Conservation (phyloP, 805 yeast genomes). For the Yamadazyma phyllophila region DNA sequence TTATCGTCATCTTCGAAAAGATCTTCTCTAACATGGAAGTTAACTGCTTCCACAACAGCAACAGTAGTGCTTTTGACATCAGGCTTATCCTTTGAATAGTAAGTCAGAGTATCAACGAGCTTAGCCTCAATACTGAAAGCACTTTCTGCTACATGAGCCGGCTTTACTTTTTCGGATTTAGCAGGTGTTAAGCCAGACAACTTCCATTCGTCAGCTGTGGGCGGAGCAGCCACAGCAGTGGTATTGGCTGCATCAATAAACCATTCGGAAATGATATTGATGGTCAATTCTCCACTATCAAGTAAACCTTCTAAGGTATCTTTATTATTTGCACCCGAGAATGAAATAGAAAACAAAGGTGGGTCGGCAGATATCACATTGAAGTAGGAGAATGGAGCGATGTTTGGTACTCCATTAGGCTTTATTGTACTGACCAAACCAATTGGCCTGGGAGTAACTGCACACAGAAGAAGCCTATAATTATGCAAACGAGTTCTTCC, state of each 20-base stretch:
- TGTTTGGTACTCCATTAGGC: constrained; percentile 42
- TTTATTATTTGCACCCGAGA: constrained; percentile 43
- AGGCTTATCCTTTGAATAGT: constrained; percentile 41
- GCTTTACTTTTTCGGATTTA: constrained; percentile 44
- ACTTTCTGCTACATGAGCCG: constrained; percentile 60
- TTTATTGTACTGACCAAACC: constrained; percentile 53
- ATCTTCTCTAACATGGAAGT: constrained; percentile 59
- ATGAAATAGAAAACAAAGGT: constrained; percentile 53
- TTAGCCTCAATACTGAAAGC: constrained; percentile 60
- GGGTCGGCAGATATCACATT: constrained; percentile 50
- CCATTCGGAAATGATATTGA: constrained; percentile 62
- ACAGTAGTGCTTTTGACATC: constrained; percentile 34
- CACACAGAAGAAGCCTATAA: constrained; percentile 52
- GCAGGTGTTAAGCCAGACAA: constrained; percentile 51
- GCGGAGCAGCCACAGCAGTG: constrained; percentile 46
- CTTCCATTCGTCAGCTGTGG: constrained; percentile 54
- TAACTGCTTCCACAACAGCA: constrained; percentile 52
- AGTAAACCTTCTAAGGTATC: constrained; percentile 50
- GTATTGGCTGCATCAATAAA: constrained; percentile 62
- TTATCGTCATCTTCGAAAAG: constrained; percentile 37
- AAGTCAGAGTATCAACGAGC: constrained; percentile 42
- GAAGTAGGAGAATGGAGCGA: constrained; percentile 64
- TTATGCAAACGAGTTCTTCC: constrained; percentile 42
- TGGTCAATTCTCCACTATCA: constrained; percentile 52
- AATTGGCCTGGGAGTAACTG: constrained; percentile 59